A percentile compares a stretch with the other conserved stretches of the same genome.
Conservation (phyloP, 208 protist species). For the Acanthamoeba royreba region DNA sequence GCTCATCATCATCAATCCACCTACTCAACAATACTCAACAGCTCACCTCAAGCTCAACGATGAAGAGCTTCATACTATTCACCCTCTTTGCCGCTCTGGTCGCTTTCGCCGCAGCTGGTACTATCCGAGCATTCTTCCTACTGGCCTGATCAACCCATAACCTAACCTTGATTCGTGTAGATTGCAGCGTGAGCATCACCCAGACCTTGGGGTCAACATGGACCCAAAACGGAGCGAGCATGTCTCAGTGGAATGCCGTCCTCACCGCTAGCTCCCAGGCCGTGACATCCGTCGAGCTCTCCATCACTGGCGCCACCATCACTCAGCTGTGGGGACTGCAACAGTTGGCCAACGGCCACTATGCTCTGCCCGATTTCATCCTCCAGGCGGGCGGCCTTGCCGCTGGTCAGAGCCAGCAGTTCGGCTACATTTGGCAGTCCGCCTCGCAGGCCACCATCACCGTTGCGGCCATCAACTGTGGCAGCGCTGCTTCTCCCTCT, state of each 20-base stretch:
- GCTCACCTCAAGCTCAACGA: neutral
- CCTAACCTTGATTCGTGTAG: neutral
- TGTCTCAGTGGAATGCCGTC: neutral
- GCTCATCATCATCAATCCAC: neutral
- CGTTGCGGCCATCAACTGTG: neutral
- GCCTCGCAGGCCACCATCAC: neutral
- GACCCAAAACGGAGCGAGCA: neutral
- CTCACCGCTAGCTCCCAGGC: neutral
- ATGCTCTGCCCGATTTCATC: neutral
- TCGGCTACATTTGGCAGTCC: neutral
- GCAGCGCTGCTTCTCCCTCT: neutral
- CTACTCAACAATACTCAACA: neutral
- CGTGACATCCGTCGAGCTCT: neutral
- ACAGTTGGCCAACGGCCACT: neutral
- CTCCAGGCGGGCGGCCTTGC: neutral
- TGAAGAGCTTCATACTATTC: neutral
- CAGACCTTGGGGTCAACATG: neutral
- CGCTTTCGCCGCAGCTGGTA: neutral
- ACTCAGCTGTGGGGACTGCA: neutral
- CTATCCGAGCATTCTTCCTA: neutral
- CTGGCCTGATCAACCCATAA: neutral
- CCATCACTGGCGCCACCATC: neutral
- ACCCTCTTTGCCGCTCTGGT: neutral
- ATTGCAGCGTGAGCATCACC: neutral
- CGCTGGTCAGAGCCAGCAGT: neutral